These are phyloP conservation scores for Pseudogymnoascus sp. DNA, from an alignment of 2,329 filamentous ascomycete species.

Conservation along the genomic window DNA sequence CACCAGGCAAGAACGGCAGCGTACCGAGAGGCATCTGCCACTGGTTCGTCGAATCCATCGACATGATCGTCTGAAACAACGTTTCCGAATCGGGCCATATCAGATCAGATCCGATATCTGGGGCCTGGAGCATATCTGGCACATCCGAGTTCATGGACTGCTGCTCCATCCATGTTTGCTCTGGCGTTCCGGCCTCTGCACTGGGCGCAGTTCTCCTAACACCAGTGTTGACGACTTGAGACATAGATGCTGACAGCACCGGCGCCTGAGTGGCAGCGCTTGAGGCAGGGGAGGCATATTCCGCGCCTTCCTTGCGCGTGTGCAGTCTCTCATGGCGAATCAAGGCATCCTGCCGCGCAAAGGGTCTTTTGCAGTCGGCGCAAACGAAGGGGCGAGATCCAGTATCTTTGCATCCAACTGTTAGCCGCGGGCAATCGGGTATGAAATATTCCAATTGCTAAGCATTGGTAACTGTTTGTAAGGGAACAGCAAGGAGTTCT, in stretches of 20 bases:
- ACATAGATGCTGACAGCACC: not conserved
- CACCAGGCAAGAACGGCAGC: conserved; percentile 25
- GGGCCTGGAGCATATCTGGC: conserved; percentile 21
- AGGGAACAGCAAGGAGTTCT: conserved; percentile 21
- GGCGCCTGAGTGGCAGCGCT: not conserved
- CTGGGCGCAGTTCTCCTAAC: not conserved
- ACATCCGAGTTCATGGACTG: conserved; percentile 19
- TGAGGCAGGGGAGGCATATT: not conserved
- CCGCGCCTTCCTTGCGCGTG: conserved; percentile 19
- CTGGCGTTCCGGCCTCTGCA: conserved; percentile 1
- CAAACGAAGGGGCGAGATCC: conserved; percentile 35
- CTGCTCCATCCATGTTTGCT: conserved; percentile 23
- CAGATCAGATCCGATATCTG: conserved; percentile 34
- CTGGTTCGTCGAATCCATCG: conserved; percentile 32
- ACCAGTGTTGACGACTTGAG: not conserved
- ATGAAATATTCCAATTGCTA: not conserved
- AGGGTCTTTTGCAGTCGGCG: conserved; percentile 33
- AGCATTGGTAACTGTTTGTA: not conserved
- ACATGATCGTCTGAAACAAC: conserved; percentile 37
- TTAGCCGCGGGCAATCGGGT: not conserved
- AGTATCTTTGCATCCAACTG: conserved; percentile 27
- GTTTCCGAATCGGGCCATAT: conserved; percentile 39
- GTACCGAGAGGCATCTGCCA: conserved; percentile 37
- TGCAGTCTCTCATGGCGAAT: conserved; percentile 37
- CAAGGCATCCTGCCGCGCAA: conserved; percentile 37